Evolutionary conservation across 202 grass and related monocot species (phyloP).

Genomic region (Eragrostis tef): DNA sequence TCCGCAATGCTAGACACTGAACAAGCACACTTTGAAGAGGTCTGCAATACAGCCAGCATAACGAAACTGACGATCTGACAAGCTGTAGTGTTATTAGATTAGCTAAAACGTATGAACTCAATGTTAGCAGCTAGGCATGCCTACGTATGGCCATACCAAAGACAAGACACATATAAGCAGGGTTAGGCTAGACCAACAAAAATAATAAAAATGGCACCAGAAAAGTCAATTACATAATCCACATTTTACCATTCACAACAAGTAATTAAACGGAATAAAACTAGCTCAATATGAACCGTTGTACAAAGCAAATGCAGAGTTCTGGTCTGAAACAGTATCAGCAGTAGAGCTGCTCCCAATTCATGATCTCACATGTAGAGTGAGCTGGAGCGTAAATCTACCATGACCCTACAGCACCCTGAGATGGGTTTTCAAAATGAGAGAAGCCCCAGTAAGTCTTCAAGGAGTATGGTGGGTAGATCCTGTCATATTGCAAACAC

Average conservation of each 20-base stretch:
- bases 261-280: slow-evolving; percentile 6
- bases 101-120: not conserved
- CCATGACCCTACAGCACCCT: slow-evolving; percentile 90
- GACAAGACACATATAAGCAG: not conserved
- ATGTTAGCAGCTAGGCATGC: not conserved
- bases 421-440: slow-evolving; percentile 82
- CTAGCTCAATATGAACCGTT: slow-evolving; percentile 14
- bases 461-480: slow-evolving; percentile 84
- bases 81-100: not conserved
- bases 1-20: not conserved
- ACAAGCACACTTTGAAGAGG: not conserved
- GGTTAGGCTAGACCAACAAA: not conserved
- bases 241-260: slow-evolving; percentile 30
- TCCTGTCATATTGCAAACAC: slow-evolving; percentile 48
- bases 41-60: not conserved
- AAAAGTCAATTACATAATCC: slow-evolving; percentile 15
- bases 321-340: slow-evolving; percentile 26
- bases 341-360: slow-evolving; percentile 24
- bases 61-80: not conserved
- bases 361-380: not conserved
- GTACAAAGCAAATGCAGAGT: slow-evolving; percentile 53
- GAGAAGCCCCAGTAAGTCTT: slow-evolving; percentile 89
- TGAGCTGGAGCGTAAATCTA: slow-evolving; percentile 40
- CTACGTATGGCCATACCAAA: not conserved
- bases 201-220: not conserved